Base-by-base conservation (phyloP, 2,329 filamentous ascomycete species). In the Fusarium stilboides region DNA sequence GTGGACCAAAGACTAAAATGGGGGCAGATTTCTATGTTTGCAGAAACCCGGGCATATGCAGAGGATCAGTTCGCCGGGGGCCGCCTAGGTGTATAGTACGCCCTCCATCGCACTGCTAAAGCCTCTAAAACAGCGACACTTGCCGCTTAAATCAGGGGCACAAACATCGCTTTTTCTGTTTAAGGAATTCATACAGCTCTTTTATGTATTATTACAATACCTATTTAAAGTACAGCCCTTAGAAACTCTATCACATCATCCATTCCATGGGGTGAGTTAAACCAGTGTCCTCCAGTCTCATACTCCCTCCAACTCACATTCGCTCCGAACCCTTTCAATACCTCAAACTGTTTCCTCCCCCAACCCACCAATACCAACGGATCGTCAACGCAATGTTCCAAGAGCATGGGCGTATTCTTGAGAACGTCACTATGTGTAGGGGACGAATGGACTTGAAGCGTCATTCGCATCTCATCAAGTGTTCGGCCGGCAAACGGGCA, bases 321-420 rank as follows among this genome's bases (percentile, higher is more conserved):
- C 7, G 80, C 76, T 2, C 82, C 82, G 34, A 83, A 82, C 1
- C 67, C 69, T 4, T 57, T 54, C 39, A 86, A 68, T 1, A 73
- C 74, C 14, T 81, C 77, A 13, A 76, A 65, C 52, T 84, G 54
- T 14, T 71, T 60, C 17, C 77, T 69, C 0, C 83, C 84, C n/a
- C 78, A 76, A 14, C 75, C 69, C 1, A 85, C 66, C 57, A 77
- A 68, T 1, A 85, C 80, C 8, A 82, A 63, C 2, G 79, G 77
- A 61, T 86, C 84, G 46, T 86, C 80, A 2, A 70, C 62, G 51
- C 82, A 84, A 64, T 86, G 84, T 51, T 83, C 78, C 3, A 86
- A 71, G 51, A 86, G 75, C 8, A 83, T 70, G 1, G 83, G 84
- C 49, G 83, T 85, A 14, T 78, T 77, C 22, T 71, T 66, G n/a